Evolutionary conservation across 2,329 filamentous ascomycete genomes (phyloP).

Genomic region (Fusarium illudens): DNA sequence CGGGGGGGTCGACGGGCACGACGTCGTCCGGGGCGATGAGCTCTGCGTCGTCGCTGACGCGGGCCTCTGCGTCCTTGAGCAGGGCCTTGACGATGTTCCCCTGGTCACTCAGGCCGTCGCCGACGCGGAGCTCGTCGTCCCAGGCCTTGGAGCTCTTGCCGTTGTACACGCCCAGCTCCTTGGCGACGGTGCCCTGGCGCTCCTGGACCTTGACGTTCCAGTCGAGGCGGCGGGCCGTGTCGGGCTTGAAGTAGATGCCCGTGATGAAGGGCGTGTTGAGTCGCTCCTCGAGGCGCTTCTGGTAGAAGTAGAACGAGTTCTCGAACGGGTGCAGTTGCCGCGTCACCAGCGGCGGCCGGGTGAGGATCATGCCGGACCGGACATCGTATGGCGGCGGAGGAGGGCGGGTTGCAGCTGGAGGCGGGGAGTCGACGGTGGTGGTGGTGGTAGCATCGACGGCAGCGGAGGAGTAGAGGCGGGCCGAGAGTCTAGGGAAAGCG

Average conservation of each 20-base stretch:
- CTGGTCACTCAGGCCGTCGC: conserved; percentile 71
- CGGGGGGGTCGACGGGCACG: conserved; percentile 74
- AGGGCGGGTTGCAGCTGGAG: conserved; percentile 23
- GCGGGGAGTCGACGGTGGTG: conserved; percentile 25
- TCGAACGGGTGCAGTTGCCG: conserved; percentile 87
- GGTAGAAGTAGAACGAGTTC: conserved; percentile 94
- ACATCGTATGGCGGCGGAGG: conserved; percentile 55
- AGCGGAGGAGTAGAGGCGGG: conserved; percentile 50
- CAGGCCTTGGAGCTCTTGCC: conserved; percentile 75
- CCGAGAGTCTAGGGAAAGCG: conserved; percentile 38
- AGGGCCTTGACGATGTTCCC: conserved; percentile 73
- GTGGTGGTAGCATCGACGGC: conserved; percentile 37
- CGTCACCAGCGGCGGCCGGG: conserved; percentile 87
- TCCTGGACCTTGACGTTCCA: conserved; percentile 88
- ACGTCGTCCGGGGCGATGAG: conserved; percentile 65
- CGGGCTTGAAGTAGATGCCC: conserved; percentile 94
- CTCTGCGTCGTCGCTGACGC: conserved; percentile 68
- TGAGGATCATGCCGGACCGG: conserved; percentile 79
- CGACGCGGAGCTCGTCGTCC: conserved; percentile 90
- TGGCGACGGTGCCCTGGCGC: conserved; percentile 75
- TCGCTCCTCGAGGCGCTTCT: conserved; percentile 95
- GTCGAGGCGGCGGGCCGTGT: conserved; percentile 83
- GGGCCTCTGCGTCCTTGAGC: conserved; percentile 76
- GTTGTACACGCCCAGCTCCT: conserved; percentile 87
- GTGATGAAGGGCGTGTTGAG: conserved; percentile 86